phyloP scores from a whole-genome alignment of 495 filamentous ascomycete genomes.

The Neurospora tetrasperma region DNA sequence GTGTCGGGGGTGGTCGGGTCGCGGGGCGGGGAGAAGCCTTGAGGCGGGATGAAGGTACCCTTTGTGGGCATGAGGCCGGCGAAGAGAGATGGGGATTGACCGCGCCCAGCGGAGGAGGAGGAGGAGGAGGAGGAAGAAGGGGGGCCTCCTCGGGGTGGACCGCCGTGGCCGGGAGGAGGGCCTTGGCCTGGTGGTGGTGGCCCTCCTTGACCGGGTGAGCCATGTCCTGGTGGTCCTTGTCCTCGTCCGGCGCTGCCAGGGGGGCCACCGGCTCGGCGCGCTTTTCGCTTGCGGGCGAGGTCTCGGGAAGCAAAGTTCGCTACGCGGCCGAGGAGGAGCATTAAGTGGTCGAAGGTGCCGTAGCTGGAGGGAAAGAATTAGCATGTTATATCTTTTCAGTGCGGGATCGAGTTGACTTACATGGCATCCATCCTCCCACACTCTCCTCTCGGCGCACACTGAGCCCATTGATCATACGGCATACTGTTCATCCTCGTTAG shows the following conservation, averaged over 20 bases:
- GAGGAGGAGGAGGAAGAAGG: background rate
- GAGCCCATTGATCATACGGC: constrained; percentile 67
- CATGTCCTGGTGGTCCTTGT: background rate
- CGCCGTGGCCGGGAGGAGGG: background rate
- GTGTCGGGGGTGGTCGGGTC: constrained; percentile 26
- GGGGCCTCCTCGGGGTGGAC: constrained; percentile 6
- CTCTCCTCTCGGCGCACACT: constrained; percentile 74
- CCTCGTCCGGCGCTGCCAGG: constrained; percentile 14
- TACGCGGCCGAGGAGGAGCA: constrained; percentile 73
- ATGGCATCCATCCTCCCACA: constrained; percentile 70
- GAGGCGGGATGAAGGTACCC: constrained; percentile 39
- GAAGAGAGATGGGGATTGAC: constrained; percentile 33
- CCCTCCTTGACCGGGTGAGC: background rate
- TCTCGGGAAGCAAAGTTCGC: constrained; percentile 73
- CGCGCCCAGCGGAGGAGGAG: constrained; percentile 18
- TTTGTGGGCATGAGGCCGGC: constrained; percentile 56
- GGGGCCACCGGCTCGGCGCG: constrained; percentile 30
- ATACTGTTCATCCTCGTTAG: constrained; percentile 43
- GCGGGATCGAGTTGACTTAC: constrained; percentile 20
- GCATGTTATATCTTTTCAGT: no score
- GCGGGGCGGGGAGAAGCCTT: constrained; percentile 42
- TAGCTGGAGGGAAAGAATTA: constrained; percentile 35
- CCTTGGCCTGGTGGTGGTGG: background rate
- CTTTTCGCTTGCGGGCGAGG: constrained; percentile 62
- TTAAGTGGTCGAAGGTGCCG: constrained; percentile 76